These are phyloP conservation scores for Fraxinus cuspidata DNA, from an alignment of 257 asterid species.

Conservation along the genomic window DNA sequence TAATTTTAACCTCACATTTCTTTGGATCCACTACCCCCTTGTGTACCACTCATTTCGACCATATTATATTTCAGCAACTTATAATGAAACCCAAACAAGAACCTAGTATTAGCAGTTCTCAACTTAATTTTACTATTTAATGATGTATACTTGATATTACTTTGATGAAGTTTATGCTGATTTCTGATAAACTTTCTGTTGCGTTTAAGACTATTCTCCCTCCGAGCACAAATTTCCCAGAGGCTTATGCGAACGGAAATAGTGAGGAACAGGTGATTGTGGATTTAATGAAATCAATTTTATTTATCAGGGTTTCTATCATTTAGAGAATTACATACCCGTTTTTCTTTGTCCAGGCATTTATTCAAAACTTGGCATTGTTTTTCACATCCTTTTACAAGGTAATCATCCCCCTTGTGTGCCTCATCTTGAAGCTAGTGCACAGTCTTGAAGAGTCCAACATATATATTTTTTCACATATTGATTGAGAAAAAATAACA, in stretches of 20 bases:
- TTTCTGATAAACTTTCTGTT: constrained; percentile 23
- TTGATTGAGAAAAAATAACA: not conserved
- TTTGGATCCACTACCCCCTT: no score
- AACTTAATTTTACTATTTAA: not conserved
- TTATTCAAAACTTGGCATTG: constrained; percentile 91
- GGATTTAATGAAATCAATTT: constrained; percentile 4
- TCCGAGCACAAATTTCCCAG: constrained; percentile 58
- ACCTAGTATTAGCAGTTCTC: not conserved
- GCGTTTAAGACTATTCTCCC: constrained; percentile 66
- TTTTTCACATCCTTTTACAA: constrained; percentile 93
- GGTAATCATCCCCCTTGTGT: constrained; percentile 40
- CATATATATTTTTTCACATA: constrained; percentile 12
- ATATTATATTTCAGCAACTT: no score
- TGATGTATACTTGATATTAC: not conserved
- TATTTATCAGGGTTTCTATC: not conserved
- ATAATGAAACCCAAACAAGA: no score
- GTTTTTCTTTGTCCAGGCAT: constrained; percentile 57
- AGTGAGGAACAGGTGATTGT: constrained; percentile 82
- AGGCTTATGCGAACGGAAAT: constrained; percentile 83
- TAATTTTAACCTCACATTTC: no score
- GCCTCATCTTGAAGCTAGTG: no score
- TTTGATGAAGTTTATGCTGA: constrained; percentile 22
- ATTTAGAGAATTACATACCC: constrained; percentile 10
- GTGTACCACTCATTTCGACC: not conserved
- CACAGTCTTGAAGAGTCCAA: not conserved